Percentiles rank a stretch among this genome's conserved stretches.
phyloP scores from a whole-genome alignment of 1,139 yeast species.

The Blastobotrys petasosporus region DNA sequence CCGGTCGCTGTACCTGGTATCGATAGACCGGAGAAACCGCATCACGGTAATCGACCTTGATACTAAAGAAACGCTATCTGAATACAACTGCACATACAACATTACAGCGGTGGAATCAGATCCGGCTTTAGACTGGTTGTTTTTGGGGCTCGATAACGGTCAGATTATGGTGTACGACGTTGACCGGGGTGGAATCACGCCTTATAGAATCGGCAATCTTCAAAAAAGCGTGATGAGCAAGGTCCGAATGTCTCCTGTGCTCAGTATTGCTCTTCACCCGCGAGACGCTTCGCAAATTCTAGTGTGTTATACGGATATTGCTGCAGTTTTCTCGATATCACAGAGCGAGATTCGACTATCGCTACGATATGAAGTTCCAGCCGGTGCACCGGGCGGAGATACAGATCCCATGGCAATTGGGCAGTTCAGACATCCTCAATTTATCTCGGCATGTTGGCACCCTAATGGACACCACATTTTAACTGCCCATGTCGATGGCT shows the following conservation, averaged over 20 bases:
- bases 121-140: slow-evolving; percentile 83
- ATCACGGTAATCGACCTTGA: slow-evolving; percentile 67
- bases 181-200: slow-evolving; percentile 65
- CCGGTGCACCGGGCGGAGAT: slow-evolving; percentile 62
- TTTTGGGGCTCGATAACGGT: slow-evolving; percentile 78
- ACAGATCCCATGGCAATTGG: slow-evolving; percentile 34
- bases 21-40: slow-evolving; percentile 49
- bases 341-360: slow-evolving; percentile 51
- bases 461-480: slow-evolving; percentile 87
- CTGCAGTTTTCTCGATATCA: slow-evolving; percentile 62
- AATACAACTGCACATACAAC: slow-evolving; percentile 47
- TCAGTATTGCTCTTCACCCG: slow-evolving; percentile 74
- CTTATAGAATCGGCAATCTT: slow-evolving; percentile 62
- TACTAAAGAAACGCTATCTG: slow-evolving; percentile 52
- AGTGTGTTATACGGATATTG: slow-evolving; percentile 64
- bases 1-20: slow-evolving; percentile 75
- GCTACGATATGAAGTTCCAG: slow-evolving; percentile 54
- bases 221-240: slow-evolving; percentile 43
- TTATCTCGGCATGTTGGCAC: slow-evolving; percentile 69
- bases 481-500: slow-evolving; percentile 74
- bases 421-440: slow-evolving; percentile 42
- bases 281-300: slow-evolving; percentile 77
- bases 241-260: slow-evolving; percentile 49
- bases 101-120: slow-evolving; percentile 69
- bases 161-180: slow-evolving; percentile 70